Evolutionary conservation across 179 eudicot species (phyloP).

Genomic region (Beta corolliflora): DNA sequence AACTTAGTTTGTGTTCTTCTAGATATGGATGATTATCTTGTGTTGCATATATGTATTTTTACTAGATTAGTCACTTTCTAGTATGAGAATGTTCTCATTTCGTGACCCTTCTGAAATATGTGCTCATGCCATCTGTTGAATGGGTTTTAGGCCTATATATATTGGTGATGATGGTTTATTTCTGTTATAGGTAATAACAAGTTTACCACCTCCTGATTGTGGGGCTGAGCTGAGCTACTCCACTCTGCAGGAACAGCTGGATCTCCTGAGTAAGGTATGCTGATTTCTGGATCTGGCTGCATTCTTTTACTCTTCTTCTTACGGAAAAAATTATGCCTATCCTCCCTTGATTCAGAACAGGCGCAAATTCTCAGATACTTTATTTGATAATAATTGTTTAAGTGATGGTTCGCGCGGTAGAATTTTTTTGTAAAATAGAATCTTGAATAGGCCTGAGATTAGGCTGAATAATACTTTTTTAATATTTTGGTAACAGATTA

Average conservation of each 20-base stretch:
- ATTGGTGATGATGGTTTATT: not conserved
- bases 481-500: conserved; percentile 45
- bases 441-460: too few species aligned
- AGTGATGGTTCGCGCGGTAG: not conserved
- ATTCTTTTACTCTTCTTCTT: not conserved
- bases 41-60: not conserved
- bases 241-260: conserved; percentile 65
- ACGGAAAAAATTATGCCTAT: not conserved
- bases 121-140: not conserved
- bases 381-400: not conserved
- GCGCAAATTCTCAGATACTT: too few species aligned
- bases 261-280: conserved; percentile 72
- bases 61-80: not conserved
- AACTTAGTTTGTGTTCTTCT: not conserved
- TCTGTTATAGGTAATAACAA: conserved; percentile 68
- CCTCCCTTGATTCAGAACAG: not conserved
- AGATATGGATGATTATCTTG: not conserved
- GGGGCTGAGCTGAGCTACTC: conserved; percentile 65
- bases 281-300: not conserved
- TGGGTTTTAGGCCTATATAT: not conserved
- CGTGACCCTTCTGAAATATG: not conserved
- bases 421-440: not conserved
- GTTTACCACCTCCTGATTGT: conserved; percentile 92
- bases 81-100: not conserved
- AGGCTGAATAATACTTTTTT: not conserved